Percentiles rank a stretch among this genome's conserved stretches.
These are phyloP conservation scores for Termitomyces sp. DNA, from an alignment of 768 basidiomycete genomes.

Conservation along the genomic window DNA sequence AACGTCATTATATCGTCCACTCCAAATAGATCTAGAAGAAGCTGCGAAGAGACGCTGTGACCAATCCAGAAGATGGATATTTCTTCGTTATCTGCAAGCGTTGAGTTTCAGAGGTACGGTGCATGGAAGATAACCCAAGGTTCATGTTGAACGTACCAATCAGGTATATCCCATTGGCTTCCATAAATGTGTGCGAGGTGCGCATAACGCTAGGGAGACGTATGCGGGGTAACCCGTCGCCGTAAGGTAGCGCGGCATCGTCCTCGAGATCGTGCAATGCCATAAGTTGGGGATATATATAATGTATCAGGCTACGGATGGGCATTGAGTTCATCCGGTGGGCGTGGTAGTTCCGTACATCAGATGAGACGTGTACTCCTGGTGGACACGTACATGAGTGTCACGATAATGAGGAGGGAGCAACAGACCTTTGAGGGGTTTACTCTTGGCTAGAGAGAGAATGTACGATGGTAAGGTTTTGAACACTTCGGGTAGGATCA, in stretches of 20 bases:
- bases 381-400: background rate
- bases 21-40: slow-evolving; percentile 80
- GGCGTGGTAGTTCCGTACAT: slow-evolving; percentile 84
- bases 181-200: slow-evolving; percentile 81
- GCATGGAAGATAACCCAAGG: background rate
- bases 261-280: slow-evolving; percentile 83
- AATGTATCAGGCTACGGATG: slow-evolving; percentile 63
- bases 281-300: slow-evolving; percentile 84
- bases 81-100: slow-evolving; percentile 75
- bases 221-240: slow-evolving; percentile 42
- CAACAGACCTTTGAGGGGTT: slow-evolving; percentile 81
- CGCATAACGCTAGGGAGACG: slow-evolving; percentile 76
- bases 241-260: slow-evolving; percentile 61
- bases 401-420: background rate
- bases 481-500: slow-evolving; percentile 93
- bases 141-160: slow-evolving; percentile 51
- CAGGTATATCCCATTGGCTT: slow-evolving; percentile 86
- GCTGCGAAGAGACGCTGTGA: slow-evolving; percentile 68
- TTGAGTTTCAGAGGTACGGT: background rate
- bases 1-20: slow-evolving; percentile 72
- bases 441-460: slow-evolving; percentile 79
- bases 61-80: slow-evolving; percentile 90
- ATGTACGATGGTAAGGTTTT: slow-evolving; percentile 78
- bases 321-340: slow-evolving; percentile 70
- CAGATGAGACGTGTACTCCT: slow-evolving; percentile 89